Evolutionary conservation across 257 asterid species (phyloP).

Genomic region (Scutellaria minor): DNA sequence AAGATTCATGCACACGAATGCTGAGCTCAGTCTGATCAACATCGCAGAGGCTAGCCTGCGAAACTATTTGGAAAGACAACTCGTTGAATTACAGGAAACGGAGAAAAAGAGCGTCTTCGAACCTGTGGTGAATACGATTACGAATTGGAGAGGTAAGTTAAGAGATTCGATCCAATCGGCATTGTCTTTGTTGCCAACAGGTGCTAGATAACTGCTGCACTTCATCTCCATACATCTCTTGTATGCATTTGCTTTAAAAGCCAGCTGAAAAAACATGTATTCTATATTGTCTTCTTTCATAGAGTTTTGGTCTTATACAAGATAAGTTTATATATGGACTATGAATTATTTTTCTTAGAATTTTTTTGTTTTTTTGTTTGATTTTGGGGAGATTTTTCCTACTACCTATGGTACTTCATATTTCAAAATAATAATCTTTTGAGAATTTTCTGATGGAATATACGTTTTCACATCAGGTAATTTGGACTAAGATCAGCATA

Average conservation of each 20-base stretch:
- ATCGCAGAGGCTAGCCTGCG: slow-evolving; percentile 71
- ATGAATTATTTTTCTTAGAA: too few species aligned
- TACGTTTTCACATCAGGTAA: too few species aligned
- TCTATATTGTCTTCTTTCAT: neutral
- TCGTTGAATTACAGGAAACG: slow-evolving; percentile 39
- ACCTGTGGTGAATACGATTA: slow-evolving; percentile 49
- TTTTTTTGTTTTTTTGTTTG: too few species aligned
- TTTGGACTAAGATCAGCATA: too few species aligned
- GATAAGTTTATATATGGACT: too few species aligned
- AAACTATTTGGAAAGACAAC: slow-evolving; percentile 58
- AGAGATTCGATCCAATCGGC: slow-evolving; percentile 58
- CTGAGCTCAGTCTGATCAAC: slow-evolving; percentile 69
- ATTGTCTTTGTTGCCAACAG: slow-evolving; percentile 51
- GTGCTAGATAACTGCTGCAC: slow-evolving; percentile 43
- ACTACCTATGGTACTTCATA: too few species aligned
- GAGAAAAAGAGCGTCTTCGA: slow-evolving; percentile 39
- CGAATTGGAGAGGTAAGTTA: slow-evolving; percentile 53
- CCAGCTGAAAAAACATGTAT: slow-evolving; percentile 2
- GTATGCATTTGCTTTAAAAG: slow-evolving; percentile 11
- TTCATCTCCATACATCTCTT: neutral
- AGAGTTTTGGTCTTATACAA: neutral
- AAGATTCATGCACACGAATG: slow-evolving; percentile 66
- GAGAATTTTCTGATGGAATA: too few species aligned
- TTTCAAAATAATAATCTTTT: too few species aligned
- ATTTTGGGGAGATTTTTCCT: too few species aligned